Conservation (phyloP, 2,329 filamentous ascomycete species). For the Paracamarosporium sp. region DNA sequence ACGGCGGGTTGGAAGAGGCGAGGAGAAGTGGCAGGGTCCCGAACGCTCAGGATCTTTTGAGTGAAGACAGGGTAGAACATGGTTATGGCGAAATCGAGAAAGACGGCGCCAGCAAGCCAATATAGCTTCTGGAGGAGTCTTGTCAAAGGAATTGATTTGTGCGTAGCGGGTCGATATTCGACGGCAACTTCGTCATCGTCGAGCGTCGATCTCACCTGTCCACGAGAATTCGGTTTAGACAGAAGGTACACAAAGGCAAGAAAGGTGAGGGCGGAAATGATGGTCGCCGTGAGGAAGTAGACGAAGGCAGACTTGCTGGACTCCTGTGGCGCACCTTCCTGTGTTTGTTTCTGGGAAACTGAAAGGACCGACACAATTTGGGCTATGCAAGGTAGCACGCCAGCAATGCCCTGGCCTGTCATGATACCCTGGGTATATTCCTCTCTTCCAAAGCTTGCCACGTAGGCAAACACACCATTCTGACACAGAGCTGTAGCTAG, state of each 20-base stretch:
- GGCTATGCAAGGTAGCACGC: slow-evolving; percentile 84
- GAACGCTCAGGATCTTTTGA: slow-evolving; percentile 53
- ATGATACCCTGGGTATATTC: slow-evolving; percentile 97
- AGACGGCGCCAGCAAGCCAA: slow-evolving; percentile 79
- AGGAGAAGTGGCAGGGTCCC: slow-evolving; percentile 52
- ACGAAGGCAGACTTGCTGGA: slow-evolving; percentile 78
- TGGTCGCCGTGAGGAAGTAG: slow-evolving; percentile 89
- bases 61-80: slow-evolving; percentile 98
- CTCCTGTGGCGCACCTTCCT: slow-evolving; percentile 37
- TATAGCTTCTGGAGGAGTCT: slow-evolving; percentile 77
- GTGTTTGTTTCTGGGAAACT: slow-evolving; percentile 56
- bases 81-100: slow-evolving; percentile 80
- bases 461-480: slow-evolving; percentile 93
- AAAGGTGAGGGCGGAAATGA: slow-evolving; percentile 73
- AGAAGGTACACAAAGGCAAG: slow-evolving; percentile 77
- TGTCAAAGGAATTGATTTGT: slow-evolving; percentile 64
- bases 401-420: slow-evolving; percentile 90
- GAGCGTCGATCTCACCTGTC: slow-evolving; percentile 27
- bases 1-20: slow-evolving; percentile 72
- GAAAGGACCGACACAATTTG: slow-evolving; percentile 85
- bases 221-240: slow-evolving; percentile 53
- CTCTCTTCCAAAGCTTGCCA: slow-evolving; percentile 79
- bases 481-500: slow-evolving; percentile 85
- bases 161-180: slow-evolving; percentile 25
- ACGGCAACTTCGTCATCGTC: slow-evolving; percentile 30